Evolutionary conservation across 306 rosid genomes (phyloP).

Genomic region (Cicer pinnatifidum): DNA sequence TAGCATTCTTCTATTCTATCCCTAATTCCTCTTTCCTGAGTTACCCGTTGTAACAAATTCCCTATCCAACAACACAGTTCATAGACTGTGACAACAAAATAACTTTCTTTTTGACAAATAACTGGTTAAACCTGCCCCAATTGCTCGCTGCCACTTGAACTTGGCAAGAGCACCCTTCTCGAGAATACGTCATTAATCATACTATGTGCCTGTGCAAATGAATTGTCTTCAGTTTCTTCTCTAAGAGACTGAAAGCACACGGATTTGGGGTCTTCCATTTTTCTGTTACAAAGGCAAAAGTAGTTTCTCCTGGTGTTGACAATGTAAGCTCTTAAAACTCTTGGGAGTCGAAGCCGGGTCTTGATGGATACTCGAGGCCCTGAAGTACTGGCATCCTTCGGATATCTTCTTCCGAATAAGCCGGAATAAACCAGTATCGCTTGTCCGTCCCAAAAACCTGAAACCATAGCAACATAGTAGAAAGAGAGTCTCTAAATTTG

Average conservation of each 20-base stretch:
- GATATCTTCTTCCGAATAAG: constrained; percentile 89
- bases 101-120: too few species aligned
- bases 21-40: too few species aligned
- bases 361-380: constrained; percentile 95
- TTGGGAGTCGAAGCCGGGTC: constrained; percentile 85
- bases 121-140: too few species aligned
- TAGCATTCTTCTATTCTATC: too few species aligned
- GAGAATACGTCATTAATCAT: not conserved
- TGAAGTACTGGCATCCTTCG: constrained; percentile 91
- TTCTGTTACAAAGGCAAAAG: constrained; percentile 32
- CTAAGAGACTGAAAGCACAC: too few species aligned
- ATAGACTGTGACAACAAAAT: not conserved
- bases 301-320: constrained; percentile 10
- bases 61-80: constrained; percentile 33
- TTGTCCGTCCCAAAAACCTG: constrained; percentile 94
- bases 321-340: constrained; percentile 54
- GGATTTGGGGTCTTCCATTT: not conserved
- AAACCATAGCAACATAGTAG: constrained; percentile 3
- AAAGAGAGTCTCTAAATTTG: not conserved
- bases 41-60: not conserved
- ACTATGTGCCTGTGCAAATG: constrained; percentile 41
- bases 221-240: constrained; percentile 37
- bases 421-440: constrained; percentile 91
- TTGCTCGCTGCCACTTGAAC: constrained; percentile 18
- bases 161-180: not conserved